A percentile compares a stretch with the other conserved stretches of the same genome.
Conservation (phyloP, 768 basidiomycete species). For the Trichaptum fuscoviolaceum region DNA sequence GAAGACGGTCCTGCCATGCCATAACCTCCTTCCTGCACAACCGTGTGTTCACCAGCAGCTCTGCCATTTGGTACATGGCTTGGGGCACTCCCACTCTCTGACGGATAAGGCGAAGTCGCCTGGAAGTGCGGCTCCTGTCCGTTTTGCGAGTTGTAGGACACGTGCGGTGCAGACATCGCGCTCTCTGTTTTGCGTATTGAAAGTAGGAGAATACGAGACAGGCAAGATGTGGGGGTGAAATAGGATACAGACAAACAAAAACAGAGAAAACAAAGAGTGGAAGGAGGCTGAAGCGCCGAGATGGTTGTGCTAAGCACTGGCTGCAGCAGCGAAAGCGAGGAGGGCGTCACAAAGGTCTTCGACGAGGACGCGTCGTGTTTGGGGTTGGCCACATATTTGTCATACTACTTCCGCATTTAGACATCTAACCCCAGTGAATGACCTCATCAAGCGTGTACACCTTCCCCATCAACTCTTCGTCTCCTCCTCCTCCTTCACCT, state of each 20-base stretch:
- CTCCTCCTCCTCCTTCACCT: slow-evolving; percentile 6
- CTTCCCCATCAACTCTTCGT: slow-evolving; percentile 32
- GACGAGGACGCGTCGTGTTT: background rate
- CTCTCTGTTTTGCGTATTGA: background rate
- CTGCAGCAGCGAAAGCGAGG: background rate
- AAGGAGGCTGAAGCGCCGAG: background rate
- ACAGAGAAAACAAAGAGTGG: background rate
- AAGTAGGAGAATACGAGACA: background rate
- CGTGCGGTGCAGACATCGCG: slow-evolving; percentile 1
- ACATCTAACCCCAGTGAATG: slow-evolving; percentile 17
- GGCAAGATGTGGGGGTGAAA: background rate
- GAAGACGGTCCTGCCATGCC: slow-evolving; percentile 25
- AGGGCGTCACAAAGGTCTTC: background rate
- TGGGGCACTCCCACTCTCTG: background rate
- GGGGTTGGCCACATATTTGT: background rate
- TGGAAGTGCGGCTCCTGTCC: slow-evolving; percentile 1
- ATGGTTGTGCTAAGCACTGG: background rate
- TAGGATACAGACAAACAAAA: background rate
- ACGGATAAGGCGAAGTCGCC: slow-evolving; percentile 2
- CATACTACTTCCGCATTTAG: background rate
- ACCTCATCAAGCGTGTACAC: slow-evolving; percentile 31
- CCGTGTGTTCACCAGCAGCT: background rate
- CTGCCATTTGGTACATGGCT: background rate
- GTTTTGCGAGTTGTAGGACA: background rate
- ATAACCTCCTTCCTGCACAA: slow-evolving; percentile 23